These are phyloP conservation scores for Venturia oleaginea DNA, from an alignment of 2,329 filamentous ascomycete genomes.

Conservation along the genomic window DNA sequence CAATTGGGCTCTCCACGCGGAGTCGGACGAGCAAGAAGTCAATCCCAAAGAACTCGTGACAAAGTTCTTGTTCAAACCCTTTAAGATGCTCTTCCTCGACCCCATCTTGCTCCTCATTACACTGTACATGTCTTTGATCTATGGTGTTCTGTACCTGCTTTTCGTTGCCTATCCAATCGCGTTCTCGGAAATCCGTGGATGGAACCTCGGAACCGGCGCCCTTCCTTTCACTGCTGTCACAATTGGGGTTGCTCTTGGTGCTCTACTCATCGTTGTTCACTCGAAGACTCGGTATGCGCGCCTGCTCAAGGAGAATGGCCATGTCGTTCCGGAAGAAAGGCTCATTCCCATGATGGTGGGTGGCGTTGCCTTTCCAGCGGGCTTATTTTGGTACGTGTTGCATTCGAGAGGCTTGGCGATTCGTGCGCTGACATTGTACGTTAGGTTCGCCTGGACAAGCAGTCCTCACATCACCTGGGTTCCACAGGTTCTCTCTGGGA, in stretches of 20 bases:
- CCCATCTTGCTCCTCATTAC: constrained; percentile 41
- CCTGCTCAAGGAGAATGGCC: constrained; percentile 23
- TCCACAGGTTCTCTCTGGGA: constrained; percentile 32
- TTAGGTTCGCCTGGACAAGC: constrained; percentile 40
- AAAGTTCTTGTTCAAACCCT: constrained; percentile 38
- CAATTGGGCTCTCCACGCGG: constrained; percentile 39
- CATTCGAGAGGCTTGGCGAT: not conserved
- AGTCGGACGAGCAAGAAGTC: constrained; percentile 34
- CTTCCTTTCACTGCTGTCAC: constrained; percentile 37
- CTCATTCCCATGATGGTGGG: constrained; percentile 44
- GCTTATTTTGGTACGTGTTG: constrained; percentile 38
- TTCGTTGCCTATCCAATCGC: constrained; percentile 41
- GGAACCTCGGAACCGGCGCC: constrained; percentile 30
- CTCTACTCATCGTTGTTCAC: constrained; percentile 24
- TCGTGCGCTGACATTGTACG: not conserved
- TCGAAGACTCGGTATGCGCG: constrained; percentile 27
- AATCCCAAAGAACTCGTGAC: constrained; percentile 30
- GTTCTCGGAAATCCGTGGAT: constrained; percentile 34
- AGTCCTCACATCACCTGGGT: constrained; percentile 34
- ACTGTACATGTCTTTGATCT: constrained; percentile 32
- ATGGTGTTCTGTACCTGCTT: constrained; percentile 38
- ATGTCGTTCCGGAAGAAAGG: constrained; percentile 36
- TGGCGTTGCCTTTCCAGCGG: constrained; percentile 39
- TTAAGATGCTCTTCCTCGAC: constrained; percentile 38
- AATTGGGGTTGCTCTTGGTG: constrained; percentile 31